Evolutionary conservation across 257 asterid species (phyloP).

Genomic region (Handroanthus guayacan): DNA sequence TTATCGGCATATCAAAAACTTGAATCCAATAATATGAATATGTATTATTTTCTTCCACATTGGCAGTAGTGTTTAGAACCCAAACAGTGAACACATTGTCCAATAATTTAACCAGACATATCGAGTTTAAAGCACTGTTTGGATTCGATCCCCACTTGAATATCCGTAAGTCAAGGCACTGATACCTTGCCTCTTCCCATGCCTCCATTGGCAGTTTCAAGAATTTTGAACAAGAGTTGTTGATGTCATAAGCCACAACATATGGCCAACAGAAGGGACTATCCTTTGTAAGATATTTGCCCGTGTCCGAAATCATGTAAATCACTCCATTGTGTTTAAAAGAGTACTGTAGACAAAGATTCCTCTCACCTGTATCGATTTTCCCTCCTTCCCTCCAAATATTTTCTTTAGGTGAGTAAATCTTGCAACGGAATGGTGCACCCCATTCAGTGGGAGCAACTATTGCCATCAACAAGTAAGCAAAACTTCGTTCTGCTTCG

Average conservation of each 20-base stretch:
- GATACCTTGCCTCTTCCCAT: background rate
- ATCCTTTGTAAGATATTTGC: background rate
- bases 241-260: conserved; percentile 15
- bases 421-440: background rate
- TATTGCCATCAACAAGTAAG: background rate
- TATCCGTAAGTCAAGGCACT: too few species aligned
- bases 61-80: too few species aligned
- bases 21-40: conserved; percentile 2
- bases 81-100: too few species aligned
- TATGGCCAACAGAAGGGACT: conserved; percentile 11
- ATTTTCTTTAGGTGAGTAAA: conserved; percentile 4
- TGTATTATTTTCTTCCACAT: background rate
- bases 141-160: too few species aligned
- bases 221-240: background rate
- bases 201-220: background rate
- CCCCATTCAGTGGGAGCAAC: background rate
- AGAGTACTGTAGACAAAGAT: background rate
- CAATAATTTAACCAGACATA: too few species aligned
- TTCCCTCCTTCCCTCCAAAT: conserved; percentile 4
- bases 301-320: conserved; percentile 16
- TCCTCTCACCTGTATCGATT: conserved; percentile 5
- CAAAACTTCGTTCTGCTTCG: background rate
- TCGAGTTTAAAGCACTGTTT: too few species aligned
- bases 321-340: background rate
- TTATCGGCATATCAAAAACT: background rate